Conservation (phyloP, 192 early-diverging fungal genomes). For the Umbelopsis vinacea region DNA sequence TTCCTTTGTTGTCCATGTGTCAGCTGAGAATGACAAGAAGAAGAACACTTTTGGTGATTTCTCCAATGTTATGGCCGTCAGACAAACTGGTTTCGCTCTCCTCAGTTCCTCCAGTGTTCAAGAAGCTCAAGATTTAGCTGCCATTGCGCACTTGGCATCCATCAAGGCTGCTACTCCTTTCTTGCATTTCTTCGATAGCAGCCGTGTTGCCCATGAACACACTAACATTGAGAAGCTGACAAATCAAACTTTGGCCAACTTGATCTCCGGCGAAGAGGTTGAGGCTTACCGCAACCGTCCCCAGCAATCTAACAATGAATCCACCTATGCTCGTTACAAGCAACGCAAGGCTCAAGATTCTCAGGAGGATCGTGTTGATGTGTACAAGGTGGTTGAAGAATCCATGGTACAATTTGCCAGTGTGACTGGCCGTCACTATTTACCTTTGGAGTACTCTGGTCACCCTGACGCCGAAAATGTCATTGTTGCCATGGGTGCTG, state of each 20-base stretch:
- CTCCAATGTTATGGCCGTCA: constrained; percentile 72
- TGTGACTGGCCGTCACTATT: constrained; percentile 63
- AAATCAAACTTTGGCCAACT: constrained; percentile 28
- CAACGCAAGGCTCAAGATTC: neutral
- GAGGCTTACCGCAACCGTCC: constrained; percentile 33
- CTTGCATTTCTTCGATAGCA: constrained; percentile 65
- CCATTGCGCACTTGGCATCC: constrained; percentile 79
- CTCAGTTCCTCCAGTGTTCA: constrained; percentile 78
- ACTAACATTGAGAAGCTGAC: constrained; percentile 41
- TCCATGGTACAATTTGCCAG: constrained; percentile 57
- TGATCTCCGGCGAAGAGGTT: constrained; percentile 51
- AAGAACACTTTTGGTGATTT: constrained; percentile 42
- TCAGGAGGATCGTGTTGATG: constrained; percentile 11
- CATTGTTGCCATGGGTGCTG: constrained; percentile 77
- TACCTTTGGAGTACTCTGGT: constrained; percentile 71
- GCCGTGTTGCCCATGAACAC: constrained; percentile 40
- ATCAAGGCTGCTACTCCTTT: constrained; percentile 59
- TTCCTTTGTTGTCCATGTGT: constrained; percentile 59
- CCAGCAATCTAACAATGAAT: neutral
- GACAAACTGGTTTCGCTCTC: constrained; percentile 78
- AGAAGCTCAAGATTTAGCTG: constrained; percentile 80
- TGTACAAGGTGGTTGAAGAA: constrained; percentile 48
- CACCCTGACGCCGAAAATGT: constrained; percentile 69
- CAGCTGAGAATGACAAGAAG: constrained; percentile 43
- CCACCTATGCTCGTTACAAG: constrained; percentile 36